Conservation (phyloP, 441 rosid genomes). For the Breynia disticha region DNA sequence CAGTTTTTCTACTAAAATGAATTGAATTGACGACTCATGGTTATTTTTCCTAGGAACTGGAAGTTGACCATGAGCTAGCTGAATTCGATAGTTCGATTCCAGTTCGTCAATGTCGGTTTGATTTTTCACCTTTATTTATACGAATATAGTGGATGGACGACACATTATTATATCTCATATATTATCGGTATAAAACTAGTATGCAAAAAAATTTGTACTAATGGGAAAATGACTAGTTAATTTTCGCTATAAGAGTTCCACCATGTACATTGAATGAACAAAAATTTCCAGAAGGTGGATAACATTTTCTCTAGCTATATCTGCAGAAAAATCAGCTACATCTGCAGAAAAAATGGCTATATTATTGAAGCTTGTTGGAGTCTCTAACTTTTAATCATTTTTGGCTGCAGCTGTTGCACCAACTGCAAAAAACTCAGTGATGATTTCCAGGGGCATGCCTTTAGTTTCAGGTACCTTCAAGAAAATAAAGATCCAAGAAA, state of each 20-base stretch:
- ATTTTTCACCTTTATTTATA: too few relatives aligned
- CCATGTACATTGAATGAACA: slow-evolving; percentile 6
- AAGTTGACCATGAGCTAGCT: too few relatives aligned
- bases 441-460: slow-evolving; percentile 99
- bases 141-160: too few relatives aligned
- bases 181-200: slow-evolving; percentile 5
- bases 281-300: slow-evolving; percentile 13
- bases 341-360: slow-evolving; percentile 7
- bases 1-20: too few relatives aligned
- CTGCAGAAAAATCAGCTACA: slow-evolving; percentile 10
- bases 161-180: too few relatives aligned
- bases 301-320: slow-evolving; percentile 7
- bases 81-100: too few relatives aligned
- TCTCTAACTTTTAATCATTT: slow-evolving; percentile 17
- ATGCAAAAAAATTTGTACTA: neutral
- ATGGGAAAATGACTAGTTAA: neutral
- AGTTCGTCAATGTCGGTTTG: too few relatives aligned
- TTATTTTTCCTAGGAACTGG: too few relatives aligned
- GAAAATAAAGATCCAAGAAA: slow-evolving; percentile 68
- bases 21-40: too few relatives aligned
- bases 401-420: slow-evolving; percentile 57
- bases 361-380: neutral
- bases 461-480: slow-evolving; percentile 93
- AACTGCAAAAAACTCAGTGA: slow-evolving; percentile 77
- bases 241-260: slow-evolving; percentile 6